These are phyloP conservation scores for Fusarium udum DNA, from an alignment of 2,329 filamentous ascomycete species.

Conservation along the genomic window DNA sequence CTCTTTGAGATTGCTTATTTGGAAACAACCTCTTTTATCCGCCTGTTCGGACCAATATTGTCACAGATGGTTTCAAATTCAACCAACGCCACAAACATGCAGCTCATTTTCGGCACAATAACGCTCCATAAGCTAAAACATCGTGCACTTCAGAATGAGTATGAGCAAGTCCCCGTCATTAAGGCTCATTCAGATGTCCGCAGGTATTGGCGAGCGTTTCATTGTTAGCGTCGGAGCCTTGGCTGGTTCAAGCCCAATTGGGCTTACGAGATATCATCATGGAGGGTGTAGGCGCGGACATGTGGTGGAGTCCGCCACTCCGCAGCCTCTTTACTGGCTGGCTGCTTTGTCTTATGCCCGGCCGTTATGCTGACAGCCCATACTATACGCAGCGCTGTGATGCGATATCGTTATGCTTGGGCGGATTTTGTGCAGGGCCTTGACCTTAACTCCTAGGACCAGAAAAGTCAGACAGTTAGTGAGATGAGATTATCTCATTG, in stretches of 20 bases:
- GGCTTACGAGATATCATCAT: slow-evolving; percentile 38
- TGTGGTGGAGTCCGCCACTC: slow-evolving; percentile 38
- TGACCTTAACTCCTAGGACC: slow-evolving; percentile 32
- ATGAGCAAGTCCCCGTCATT: slow-evolving; percentile 9
- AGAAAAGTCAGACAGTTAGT: slow-evolving; percentile 14
- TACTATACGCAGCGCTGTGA: slow-evolving; percentile 3
- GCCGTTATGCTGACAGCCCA: slow-evolving; percentile 36
- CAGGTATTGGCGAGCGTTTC: slow-evolving; percentile 18
- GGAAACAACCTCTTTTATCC: slow-evolving; percentile 11
- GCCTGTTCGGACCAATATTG: slow-evolving; percentile 22
- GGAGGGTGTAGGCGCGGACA: slow-evolving; percentile 34
- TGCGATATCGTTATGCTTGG: slow-evolving; percentile 10
- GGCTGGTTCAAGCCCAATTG: slow-evolving; percentile 29
- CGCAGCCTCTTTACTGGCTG: slow-evolving; percentile 22
- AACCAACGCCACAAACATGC: slow-evolving; percentile 5
- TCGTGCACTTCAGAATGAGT: background rate
- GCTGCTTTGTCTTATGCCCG: background rate
- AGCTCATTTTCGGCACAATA: slow-evolving; percentile 6
- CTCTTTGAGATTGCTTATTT: background rate
- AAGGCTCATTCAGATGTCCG: slow-evolving; percentile 30
- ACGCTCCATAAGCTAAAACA: background rate
- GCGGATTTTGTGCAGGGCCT: slow-evolving; percentile 36
- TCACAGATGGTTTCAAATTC: slow-evolving; percentile 2
- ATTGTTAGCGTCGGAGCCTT: slow-evolving; percentile 34
- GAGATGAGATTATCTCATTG: slow-evolving; percentile 5